Evolutionary conservation across 345 rosid genomes (phyloP).

Genomic region (Melastoma malabathricum): DNA sequence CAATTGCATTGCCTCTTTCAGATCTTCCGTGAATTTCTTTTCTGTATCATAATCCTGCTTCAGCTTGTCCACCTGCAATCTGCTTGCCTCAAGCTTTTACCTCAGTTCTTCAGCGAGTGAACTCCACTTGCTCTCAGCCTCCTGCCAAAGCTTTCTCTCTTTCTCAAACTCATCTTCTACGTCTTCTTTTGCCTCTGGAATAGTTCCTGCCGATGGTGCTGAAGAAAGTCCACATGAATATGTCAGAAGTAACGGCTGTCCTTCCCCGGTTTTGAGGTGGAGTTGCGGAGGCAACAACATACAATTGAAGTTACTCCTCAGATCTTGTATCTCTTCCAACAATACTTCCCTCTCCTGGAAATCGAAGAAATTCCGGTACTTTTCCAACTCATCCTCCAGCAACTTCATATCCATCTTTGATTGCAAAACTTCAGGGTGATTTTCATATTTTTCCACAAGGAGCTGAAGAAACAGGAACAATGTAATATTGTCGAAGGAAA

Average conservation of each 20-base stretch:
- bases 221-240: conserved; percentile 37
- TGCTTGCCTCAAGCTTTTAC: conserved; percentile 57
- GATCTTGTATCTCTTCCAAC: conserved; percentile 84
- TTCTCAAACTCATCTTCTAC: conserved; percentile 44
- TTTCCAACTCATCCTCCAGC: conserved; percentile 74
- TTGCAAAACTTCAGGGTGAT: conserved; percentile 75
- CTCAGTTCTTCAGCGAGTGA: conserved; percentile 77
- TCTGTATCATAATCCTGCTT: conserved; percentile 67
- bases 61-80: conserved; percentile 42
- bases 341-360: conserved; percentile 87
- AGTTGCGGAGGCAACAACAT: conserved; percentile 53
- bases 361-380: conserved; percentile 58
- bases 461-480: conserved; percentile 39
- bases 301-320: conserved; percentile 66
- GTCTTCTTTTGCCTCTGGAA: conserved; percentile 48
- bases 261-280: conserved; percentile 32
- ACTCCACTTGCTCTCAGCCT: conserved; percentile 90
- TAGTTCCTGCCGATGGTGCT: conserved; percentile 28
- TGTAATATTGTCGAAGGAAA: neutral
- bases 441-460: conserved; percentile 80
- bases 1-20: conserved; percentile 85
- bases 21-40: conserved; percentile 73
- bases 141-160: conserved; percentile 57
- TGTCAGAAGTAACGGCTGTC: conserved; percentile 41
- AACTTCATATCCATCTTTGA: conserved; percentile 64